A percentile compares a stretch with the other conserved stretches of the same genome.
Conservation (phyloP, 2,329 filamentous ascomycete genomes). For the Aspergillus sp. region DNA sequence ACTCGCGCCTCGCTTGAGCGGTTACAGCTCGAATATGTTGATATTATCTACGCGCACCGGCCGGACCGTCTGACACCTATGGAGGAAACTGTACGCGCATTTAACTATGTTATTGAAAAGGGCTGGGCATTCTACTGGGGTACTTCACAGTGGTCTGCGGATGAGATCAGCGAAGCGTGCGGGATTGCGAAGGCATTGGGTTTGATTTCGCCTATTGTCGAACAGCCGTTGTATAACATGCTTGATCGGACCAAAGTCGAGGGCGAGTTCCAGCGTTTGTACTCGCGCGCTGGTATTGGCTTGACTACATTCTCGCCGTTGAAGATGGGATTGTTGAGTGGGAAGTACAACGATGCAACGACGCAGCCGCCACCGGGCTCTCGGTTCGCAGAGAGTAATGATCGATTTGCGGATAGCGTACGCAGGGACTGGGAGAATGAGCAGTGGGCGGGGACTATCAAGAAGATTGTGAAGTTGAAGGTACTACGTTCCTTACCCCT, state of each 20-base stretch:
- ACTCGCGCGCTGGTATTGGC: slow-evolving; percentile 54
- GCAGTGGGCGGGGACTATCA: slow-evolving; percentile 38
- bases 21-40: slow-evolving; percentile 60
- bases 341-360: slow-evolving; percentile 63
- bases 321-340: slow-evolving; percentile 55
- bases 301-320: slow-evolving; percentile 60
- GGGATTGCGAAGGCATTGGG: slow-evolving; percentile 54
- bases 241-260: slow-evolving; percentile 57
- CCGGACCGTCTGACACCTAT: slow-evolving; percentile 62
- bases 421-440: slow-evolving; percentile 40
- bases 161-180: slow-evolving; percentile 60
- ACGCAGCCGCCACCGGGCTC: slow-evolving; percentile 45
- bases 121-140: slow-evolving; percentile 68
- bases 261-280: slow-evolving; percentile 54
- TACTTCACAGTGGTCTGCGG: slow-evolving; percentile 61
- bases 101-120: slow-evolving; percentile 63
- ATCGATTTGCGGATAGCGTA: slow-evolving; percentile 49
- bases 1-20: slow-evolving; percentile 54
- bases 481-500: slow-evolving; percentile 2
- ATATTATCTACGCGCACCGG: slow-evolving; percentile 65
- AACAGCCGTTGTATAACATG: slow-evolving; percentile 64
- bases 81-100: slow-evolving; percentile 64
- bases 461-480: slow-evolving; percentile 50
- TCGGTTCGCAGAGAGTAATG: slow-evolving; percentile 51
- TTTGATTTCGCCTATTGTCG: slow-evolving; percentile 46